These are phyloP conservation scores for Plantago coronopus DNA, from an alignment of 305 asterid species.

Conservation along the genomic window DNA sequence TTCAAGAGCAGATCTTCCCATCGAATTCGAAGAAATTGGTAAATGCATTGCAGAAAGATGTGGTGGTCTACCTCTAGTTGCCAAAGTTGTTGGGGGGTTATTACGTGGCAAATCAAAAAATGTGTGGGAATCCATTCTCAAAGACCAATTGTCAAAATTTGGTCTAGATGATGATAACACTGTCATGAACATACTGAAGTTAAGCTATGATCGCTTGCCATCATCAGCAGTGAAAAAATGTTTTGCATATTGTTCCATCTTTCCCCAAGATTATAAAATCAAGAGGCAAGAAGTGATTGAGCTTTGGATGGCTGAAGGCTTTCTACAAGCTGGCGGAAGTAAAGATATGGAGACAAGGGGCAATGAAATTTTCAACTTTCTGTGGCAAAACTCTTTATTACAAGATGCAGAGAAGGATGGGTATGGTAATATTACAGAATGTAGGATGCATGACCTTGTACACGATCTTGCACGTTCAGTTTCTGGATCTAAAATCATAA, in stretches of 20 bases:
- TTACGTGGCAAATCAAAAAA: no score
- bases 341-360: slow-evolving; percentile 25
- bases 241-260: no score
- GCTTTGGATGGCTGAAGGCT: slow-evolving; percentile 37
- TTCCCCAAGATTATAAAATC: slow-evolving; percentile 13
- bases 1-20: no score
- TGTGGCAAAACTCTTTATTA: slow-evolving; percentile 25
- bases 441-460: slow-evolving; percentile 38
- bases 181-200: slow-evolving; percentile 18
- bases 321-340: slow-evolving; percentile 1
- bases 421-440: background rate
- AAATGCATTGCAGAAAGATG: no score
- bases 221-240: slow-evolving; percentile 30
- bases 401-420: slow-evolving; percentile 18
- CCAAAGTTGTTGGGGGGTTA: no score
- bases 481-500: background rate
- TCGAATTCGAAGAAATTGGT: no score
- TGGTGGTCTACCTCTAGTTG: no score
- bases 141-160: no score
- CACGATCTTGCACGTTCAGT: slow-evolving; percentile 31
- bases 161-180: slow-evolving; percentile 11
- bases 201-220: slow-evolving; percentile 33
- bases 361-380: no score
- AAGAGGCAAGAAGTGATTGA: slow-evolving; percentile 21
- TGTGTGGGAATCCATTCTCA: no score